These are phyloP conservation scores for Annulohypoxylon moriforme DNA, from an alignment of 495 filamentous ascomycete genomes.

Conservation along the genomic window DNA sequence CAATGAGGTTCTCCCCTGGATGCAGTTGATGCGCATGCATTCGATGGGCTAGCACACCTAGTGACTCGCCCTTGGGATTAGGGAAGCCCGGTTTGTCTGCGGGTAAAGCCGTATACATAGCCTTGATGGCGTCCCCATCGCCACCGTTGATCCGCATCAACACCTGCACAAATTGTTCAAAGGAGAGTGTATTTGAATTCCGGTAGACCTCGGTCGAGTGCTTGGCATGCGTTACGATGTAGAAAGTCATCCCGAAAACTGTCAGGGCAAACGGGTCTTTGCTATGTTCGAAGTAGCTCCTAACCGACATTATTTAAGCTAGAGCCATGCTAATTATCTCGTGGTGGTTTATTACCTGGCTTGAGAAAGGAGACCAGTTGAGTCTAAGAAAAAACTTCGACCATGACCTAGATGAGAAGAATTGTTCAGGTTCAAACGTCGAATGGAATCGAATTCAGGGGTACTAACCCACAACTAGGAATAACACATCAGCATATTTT, in stretches of 20 bases:
- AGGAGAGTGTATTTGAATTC: neutral
- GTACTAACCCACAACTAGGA: no score
- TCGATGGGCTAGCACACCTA: neutral
- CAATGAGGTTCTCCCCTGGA: neutral
- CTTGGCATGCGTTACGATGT: neutral
- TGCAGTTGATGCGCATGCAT: neutral
- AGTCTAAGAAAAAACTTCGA: no score
- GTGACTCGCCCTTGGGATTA: neutral
- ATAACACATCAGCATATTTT: no score
- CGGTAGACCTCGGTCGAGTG: neutral
- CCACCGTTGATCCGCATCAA: neutral
- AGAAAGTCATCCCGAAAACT: neutral
- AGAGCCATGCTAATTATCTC: no score
- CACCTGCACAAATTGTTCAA: neutral
- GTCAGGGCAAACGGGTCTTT: neutral
- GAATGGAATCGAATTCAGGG: no score
- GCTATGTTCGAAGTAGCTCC: neutral
- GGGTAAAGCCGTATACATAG: neutral
- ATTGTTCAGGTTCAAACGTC: no score
- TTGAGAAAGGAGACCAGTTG: no score
- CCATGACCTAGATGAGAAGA: no score
- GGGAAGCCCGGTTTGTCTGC: neutral
- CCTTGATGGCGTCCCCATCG: neutral
- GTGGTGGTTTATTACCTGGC: no score
- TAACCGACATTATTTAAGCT: neutral